Base-by-base conservation (phyloP, 208 protist species). In the Trypanosoma platydactyli region DNA sequence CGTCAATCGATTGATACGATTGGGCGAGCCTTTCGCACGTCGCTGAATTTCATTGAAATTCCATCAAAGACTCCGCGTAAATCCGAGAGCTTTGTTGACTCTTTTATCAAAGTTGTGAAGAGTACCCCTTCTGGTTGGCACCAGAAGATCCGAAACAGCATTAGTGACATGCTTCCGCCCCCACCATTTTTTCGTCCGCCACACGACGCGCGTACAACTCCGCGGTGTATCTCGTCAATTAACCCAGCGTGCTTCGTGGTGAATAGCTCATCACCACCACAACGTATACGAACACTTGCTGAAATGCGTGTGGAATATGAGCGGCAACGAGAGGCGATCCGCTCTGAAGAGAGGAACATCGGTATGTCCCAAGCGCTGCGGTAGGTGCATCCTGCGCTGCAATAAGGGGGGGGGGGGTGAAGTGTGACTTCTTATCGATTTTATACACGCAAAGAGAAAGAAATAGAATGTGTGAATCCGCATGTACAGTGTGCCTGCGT, bases 281-380 rank as follows among this genome's bases (percentile, higher is more conserved):
- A 22, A 20, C 61, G 24, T n/a, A 49, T 66, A 27, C 46, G 49
- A 27, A 66, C 61, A 48, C 50, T 66, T 5, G 29, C 50, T 7
- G 61, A 66, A 38, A 66, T 66, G 61, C 61, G 45, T 3, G 6
- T 57, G 61, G 61, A 66, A 30, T 66, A 66, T 48, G 61, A 66
- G 30, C 24, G 49, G 22, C 49, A 66, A 25, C 49, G 24, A 1
- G 61, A 66, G 33, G 48, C 45, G n/a, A 64, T 64, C 42, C 59
- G 59, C 29, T 52, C 44, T 11, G 45, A 25, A 45, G 59, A 64
- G 33, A 54, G 48, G 0, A 22, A 24, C 12, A 25, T 64, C 24
- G 29, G 52, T 4, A 5, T 27, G 24, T 64, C 38, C 27, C 11
- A 54, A 29, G 33, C 22, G 18, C 12, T 64, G 15, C 57, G 24